A percentile compares a stretch with the other conserved stretches of the same genome.
These are phyloP conservation scores for Russula lepida DNA, from an alignment of 768 basidiomycete species.

Conservation along the genomic window DNA sequence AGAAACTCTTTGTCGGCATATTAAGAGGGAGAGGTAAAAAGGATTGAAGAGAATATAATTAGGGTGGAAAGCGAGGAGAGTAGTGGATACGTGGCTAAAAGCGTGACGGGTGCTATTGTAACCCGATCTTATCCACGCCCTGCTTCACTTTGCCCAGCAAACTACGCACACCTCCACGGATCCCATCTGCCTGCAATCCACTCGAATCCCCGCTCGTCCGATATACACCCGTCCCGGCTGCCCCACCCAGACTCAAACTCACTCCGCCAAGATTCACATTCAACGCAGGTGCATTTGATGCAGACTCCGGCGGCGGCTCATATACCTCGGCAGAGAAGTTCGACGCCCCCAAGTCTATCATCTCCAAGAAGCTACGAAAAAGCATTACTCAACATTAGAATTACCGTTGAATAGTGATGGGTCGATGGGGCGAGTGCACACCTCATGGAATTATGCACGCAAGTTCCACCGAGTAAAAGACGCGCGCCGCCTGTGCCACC, in stretches of 20 bases:
- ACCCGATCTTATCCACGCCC: constrained; percentile 58
- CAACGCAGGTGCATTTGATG: constrained; percentile 64
- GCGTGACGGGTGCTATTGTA: constrained; percentile 20
- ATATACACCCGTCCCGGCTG: constrained; percentile 77
- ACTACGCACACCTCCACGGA: constrained; percentile 81
- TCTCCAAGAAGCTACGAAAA: constrained; percentile 66
- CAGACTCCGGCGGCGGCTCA: constrained; percentile 69
- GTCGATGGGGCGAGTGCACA: constrained; percentile 30
- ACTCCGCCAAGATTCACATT: constrained; percentile 90
- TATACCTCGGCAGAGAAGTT: constrained; percentile 58
- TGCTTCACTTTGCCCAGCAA: constrained; percentile 86
- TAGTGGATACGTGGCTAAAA: neutral
- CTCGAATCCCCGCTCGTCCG: constrained; percentile 61
- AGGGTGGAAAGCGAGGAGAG: neutral
- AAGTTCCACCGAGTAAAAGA: constrained; percentile 87
- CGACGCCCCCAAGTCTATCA: constrained; percentile 67
- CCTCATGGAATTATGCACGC: constrained; percentile 91
- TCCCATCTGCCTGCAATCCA: constrained; percentile 77
- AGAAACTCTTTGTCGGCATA: constrained; percentile 67
- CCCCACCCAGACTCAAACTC: constrained; percentile 88
- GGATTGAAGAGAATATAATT: constrained; percentile 13
- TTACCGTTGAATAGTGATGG: neutral
- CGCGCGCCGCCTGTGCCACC: constrained; percentile 56
- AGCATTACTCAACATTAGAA: neutral
- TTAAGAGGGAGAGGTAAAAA: constrained; percentile 15